A percentile compares a stretch with the other conserved stretches of the same genome.
Evolutionary conservation across 768 basidiomycete genomes (phyloP).

Genomic region (Filobasidium floriforme): DNA sequence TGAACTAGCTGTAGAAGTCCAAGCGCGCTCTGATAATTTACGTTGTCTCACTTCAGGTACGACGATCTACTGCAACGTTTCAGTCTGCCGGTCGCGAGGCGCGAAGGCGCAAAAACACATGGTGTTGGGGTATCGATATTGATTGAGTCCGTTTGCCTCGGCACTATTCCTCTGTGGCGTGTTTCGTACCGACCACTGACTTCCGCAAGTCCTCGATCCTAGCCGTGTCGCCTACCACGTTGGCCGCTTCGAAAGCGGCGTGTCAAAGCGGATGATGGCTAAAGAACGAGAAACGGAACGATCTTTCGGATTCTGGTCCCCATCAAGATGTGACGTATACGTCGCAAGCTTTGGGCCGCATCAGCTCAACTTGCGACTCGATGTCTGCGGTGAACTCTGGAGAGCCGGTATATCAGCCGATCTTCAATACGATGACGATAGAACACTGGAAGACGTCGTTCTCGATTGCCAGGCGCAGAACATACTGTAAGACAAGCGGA

Average conservation of each 20-base stretch:
- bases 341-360: constrained; percentile 33
- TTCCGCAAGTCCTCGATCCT: not conserved
- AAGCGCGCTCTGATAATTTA: not conserved
- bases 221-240: constrained; percentile 37
- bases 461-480: constrained; percentile 41
- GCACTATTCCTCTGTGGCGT: not conserved
- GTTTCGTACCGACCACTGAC: not conserved
- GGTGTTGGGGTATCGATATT: constrained; percentile 42
- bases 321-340: constrained; percentile 43
- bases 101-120: constrained; percentile 29
- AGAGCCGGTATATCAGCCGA: constrained; percentile 40
- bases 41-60: constrained; percentile 25
- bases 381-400: constrained; percentile 41
- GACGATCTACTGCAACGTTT: constrained; percentile 39
- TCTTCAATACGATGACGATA: constrained; percentile 41
- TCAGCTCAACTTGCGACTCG: constrained; percentile 31
- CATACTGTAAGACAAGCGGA: constrained; percentile 30
- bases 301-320: constrained; percentile 24
- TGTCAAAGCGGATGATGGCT: constrained; percentile 34
- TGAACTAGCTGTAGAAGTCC: too few species aligned
- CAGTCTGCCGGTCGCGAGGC: constrained; percentile 33
- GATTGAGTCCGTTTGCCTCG: constrained; percentile 32
- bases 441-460: constrained; percentile 35
- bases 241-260: constrained; percentile 33
- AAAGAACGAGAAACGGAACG: constrained; percentile 34